These are phyloP conservation scores for Trichoderma orchidacearum DNA, from an alignment of 495 filamentous ascomycete genomes.

Conservation along the genomic window DNA sequence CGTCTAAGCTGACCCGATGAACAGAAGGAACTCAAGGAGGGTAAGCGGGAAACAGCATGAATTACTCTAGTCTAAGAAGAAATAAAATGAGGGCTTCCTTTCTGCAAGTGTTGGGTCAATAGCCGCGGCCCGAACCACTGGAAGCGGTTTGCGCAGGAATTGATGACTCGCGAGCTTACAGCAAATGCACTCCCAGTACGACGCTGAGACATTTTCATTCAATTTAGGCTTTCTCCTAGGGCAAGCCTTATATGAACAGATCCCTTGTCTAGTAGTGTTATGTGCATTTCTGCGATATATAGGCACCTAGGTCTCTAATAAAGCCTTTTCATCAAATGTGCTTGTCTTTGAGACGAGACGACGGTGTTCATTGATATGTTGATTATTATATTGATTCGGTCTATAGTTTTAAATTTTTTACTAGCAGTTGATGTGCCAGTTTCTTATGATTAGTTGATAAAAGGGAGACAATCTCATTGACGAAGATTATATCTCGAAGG, in stretches of 20 bases:
- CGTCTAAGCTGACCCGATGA: background rate
- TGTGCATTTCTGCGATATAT: background rate
- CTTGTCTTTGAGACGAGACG: too few species aligned
- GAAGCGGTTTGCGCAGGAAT: background rate
- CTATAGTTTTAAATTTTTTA: background rate
- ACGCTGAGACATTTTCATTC: background rate
- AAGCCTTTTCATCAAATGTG: too few species aligned
- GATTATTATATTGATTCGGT: background rate
- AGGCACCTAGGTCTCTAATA: too few species aligned
- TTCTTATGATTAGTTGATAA: background rate
- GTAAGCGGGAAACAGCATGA: conserved; percentile 87
- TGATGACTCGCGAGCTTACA: background rate
- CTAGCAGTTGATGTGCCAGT: background rate
- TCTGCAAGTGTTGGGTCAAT: background rate
- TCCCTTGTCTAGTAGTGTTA: background rate
- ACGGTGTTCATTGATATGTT: too few species aligned
- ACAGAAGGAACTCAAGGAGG: conserved; percentile 96
- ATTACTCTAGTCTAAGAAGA: conserved; percentile 9
- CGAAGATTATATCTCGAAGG: background rate
- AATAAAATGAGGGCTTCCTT: background rate
- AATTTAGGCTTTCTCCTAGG: background rate
- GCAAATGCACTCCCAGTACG: background rate
- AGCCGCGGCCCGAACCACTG: background rate
- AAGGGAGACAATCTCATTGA: background rate
- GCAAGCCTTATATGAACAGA: background rate